These are phyloP conservation scores for Nemania sp. DNA, from an alignment of 2,329 filamentous ascomycete genomes.

Conservation along the genomic window DNA sequence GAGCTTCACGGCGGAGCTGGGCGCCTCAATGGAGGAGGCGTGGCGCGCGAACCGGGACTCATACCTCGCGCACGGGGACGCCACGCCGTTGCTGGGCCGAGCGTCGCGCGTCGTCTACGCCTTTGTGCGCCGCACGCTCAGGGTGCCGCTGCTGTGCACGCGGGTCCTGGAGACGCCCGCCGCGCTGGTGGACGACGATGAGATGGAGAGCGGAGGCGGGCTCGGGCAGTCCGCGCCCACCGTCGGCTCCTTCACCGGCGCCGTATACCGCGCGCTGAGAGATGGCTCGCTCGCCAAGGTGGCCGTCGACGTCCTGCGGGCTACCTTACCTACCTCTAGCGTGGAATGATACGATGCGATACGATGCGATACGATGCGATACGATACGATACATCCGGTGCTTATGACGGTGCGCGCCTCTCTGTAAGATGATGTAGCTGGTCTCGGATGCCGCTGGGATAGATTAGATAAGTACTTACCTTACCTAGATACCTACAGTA, in stretches of 20 bases:
- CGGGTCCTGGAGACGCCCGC: conserved; percentile 2
- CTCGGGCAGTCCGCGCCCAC: conserved; percentile 23
- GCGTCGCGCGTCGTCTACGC: conserved; percentile 21
- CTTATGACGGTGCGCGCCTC: no score
- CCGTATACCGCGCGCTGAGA: conserved; percentile 19
- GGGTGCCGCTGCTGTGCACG: conserved; percentile 16
- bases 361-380: no score
- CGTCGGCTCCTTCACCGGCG: conserved; percentile 23
- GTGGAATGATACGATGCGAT: no score
- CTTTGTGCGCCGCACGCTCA: conserved; percentile 26
- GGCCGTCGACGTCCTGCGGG: not conserved
- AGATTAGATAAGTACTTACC: no score
- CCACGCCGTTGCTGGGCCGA: conserved; percentile 15
- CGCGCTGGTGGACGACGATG: not conserved
- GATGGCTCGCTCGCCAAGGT: conserved; percentile 21
- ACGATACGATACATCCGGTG: no score
- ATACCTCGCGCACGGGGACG: conserved; percentile 24
- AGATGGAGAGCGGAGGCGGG: not conserved
- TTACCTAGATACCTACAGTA: no score
- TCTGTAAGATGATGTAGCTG: no score
- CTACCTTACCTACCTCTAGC: no score
- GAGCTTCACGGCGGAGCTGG: conserved; percentile 8
- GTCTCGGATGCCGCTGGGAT: no score
- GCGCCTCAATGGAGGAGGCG: conserved; percentile 3
- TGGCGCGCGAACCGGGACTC: conserved; percentile 26